Percentiles rank a stretch among this genome's conserved stretches.
These are phyloP conservation scores for Rhododendron ovatum DNA, from an alignment of 148 eudicot genomes.

Conservation along the genomic window DNA sequence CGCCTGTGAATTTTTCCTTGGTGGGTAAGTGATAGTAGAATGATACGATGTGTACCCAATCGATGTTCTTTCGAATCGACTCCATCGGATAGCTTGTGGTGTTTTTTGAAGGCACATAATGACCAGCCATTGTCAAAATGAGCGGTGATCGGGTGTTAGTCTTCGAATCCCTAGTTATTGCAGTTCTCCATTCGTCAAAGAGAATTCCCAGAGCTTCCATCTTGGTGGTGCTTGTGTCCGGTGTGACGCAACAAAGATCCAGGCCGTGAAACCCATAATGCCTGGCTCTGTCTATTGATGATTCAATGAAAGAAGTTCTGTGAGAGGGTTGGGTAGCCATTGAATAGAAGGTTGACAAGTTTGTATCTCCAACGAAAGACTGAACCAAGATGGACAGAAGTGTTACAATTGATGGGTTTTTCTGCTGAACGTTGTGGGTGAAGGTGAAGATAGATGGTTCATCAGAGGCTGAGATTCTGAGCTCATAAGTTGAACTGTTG, in stretches of 20 bases:
- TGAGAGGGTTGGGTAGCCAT: constrained; percentile 15
- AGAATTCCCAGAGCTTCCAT: constrained; percentile 20
- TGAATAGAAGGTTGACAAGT: background rate
- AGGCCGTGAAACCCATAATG: constrained; percentile 30
- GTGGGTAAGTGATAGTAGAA: constrained; percentile 29
- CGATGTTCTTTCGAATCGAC: constrained; percentile 25
- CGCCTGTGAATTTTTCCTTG: constrained; percentile 21
- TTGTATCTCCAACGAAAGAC: no score
- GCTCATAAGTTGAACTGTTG: constrained; percentile 8
- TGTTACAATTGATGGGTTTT: constrained; percentile 18
- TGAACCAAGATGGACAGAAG: constrained; percentile 14
- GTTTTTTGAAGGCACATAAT: constrained; percentile 9
- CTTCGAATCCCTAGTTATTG: constrained; percentile 13
- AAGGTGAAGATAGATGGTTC: constrained; percentile 15
- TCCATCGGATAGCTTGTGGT: constrained; percentile 22
- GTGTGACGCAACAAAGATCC: constrained; percentile 16
- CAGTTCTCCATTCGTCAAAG: constrained; percentile 36
- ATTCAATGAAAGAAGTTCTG: constrained; percentile 29
- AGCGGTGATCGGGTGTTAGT: background rate
- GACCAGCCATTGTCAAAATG: constrained; percentile 18
- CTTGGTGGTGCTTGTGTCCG: background rate
- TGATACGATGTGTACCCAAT: constrained; percentile 32
- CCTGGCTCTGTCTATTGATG: constrained; percentile 33
- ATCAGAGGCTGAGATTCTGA: background rate
- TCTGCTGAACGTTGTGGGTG: constrained; percentile 11